Evolutionary conservation across 2,329 filamentous ascomycete species (phyloP).

Genomic region (Orbilia javanica): DNA sequence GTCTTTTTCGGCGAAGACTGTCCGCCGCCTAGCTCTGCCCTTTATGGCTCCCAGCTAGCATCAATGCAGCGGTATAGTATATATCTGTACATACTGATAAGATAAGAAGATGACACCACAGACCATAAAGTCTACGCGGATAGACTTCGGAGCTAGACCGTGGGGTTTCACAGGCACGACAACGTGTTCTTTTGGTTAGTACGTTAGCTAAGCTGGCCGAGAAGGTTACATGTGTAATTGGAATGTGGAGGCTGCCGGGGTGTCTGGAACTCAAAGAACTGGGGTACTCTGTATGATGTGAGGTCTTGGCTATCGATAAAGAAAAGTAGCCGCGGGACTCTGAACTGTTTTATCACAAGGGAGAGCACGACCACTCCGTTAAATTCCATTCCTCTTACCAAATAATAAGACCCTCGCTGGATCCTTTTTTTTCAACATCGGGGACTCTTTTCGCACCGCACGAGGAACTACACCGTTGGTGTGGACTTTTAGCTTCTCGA

Average conservation of each 20-base stretch:
- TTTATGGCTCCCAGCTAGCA: no score
- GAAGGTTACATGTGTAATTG: constrained; percentile 2
- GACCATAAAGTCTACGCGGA: constrained; percentile 62
- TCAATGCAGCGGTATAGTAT: no score
- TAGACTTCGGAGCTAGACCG: neutral
- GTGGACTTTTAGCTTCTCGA: neutral
- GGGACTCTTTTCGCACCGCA: neutral
- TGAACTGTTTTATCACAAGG: neutral
- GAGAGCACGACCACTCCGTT: neutral
- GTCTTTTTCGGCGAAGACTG: no score
- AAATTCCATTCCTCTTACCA: neutral
- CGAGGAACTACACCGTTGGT: neutral
- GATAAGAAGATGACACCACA: no score
- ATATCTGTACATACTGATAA: no score
- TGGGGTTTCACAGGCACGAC: neutral
- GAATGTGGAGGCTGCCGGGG: neutral
- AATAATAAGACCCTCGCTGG: neutral
- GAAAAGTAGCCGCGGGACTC: neutral
- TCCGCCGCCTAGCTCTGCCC: no score
- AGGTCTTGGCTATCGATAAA: constrained; percentile 12
- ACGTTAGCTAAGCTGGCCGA: neutral
- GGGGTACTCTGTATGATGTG: neutral
- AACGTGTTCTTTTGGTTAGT: neutral
- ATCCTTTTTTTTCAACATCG: neutral
- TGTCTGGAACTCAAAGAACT: neutral